Conservation (phyloP, 129 eudicot species). For the Calendula officinalis region DNA sequence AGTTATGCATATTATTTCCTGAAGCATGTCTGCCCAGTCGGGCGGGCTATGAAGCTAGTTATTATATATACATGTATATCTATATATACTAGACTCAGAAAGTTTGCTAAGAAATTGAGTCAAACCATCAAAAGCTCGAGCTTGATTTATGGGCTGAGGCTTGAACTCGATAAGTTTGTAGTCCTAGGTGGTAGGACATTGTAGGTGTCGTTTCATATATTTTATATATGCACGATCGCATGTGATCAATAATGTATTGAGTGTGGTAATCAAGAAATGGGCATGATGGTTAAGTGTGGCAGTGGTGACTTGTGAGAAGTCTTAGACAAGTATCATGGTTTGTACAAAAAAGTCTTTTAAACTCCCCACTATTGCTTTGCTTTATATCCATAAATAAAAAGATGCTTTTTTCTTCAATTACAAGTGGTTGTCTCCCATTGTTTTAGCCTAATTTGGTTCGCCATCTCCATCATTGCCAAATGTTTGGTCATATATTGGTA, state of each 20-base stretch:
- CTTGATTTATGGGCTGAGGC: no score
- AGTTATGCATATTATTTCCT: no score
- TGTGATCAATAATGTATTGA: slow-evolving; percentile 28
- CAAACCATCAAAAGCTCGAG: no score
- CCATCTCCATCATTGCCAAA: slow-evolving; percentile 29
- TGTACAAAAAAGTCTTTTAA: slow-evolving; percentile 33
- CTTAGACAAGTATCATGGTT: slow-evolving; percentile 45
- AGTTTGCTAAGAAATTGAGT: no score
- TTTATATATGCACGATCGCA: neutral
- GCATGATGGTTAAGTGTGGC: slow-evolving; percentile 34
- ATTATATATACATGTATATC: no score
- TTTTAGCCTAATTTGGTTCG: slow-evolving; percentile 27
- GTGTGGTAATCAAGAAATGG: slow-evolving; percentile 33
- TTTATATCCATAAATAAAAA: slow-evolving; percentile 44
- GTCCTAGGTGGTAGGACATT: neutral
- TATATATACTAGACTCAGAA: no score
- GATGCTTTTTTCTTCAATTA: slow-evolving; percentile 28
- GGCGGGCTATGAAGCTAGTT: no score
- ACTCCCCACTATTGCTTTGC: slow-evolving; percentile 36
- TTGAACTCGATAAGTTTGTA: no score
- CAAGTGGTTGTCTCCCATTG: slow-evolving; percentile 35
- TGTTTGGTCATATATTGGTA: slow-evolving; percentile 6
- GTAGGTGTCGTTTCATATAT: neutral
- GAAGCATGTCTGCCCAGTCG: no score
- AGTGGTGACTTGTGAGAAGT: slow-evolving; percentile 20